Percentiles rank a stretch among this genome's conserved stretches.
phyloP scores from a whole-genome alignment of 148 eudicot species.

The Linanthus parryae region DNA sequence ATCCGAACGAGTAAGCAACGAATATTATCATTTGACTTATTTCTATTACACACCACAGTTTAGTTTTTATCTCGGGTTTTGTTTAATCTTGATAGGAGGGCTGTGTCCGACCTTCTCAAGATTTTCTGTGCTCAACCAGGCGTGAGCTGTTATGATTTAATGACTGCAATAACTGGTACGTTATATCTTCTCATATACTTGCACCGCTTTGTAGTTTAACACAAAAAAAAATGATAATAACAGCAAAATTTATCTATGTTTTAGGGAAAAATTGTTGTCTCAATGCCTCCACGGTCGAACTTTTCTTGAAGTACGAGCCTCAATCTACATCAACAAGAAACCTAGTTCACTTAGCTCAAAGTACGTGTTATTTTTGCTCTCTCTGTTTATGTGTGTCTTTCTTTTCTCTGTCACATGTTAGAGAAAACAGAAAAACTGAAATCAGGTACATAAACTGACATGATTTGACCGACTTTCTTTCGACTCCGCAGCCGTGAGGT shows the following conservation, averaged over 20 bases:
- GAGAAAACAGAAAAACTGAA: too few relatives aligned
- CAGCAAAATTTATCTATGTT: neutral
- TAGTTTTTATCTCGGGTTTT: neutral
- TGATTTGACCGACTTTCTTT: neutral
- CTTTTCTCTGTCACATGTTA: too few relatives aligned
- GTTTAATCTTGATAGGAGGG: constrained; percentile 13
- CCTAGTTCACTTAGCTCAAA: constrained; percentile 59
- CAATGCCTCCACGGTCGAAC: constrained; percentile 44
- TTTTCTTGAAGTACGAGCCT: constrained; percentile 55
- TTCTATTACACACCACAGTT: neutral
- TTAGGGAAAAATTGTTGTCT: constrained; percentile 60
- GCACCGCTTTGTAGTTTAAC: too few relatives aligned
- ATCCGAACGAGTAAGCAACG: constrained; percentile 45
- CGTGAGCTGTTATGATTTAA: constrained; percentile 46
- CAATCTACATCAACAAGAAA: constrained; percentile 68
- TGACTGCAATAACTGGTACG: constrained; percentile 47
- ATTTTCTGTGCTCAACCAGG: constrained; percentile 40
- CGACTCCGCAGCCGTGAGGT: constrained; percentile 39
- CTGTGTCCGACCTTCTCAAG: constrained; percentile 34
- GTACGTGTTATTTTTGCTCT: constrained; percentile 31
- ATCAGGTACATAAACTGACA: neutral
- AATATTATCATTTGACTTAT: neutral
- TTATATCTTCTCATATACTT: neutral
- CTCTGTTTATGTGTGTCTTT: too few relatives aligned
- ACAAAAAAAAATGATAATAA: too few relatives aligned